Conservation (phyloP, 108 stramenopile genomes). For the Mediolabrus comicus region DNA sequence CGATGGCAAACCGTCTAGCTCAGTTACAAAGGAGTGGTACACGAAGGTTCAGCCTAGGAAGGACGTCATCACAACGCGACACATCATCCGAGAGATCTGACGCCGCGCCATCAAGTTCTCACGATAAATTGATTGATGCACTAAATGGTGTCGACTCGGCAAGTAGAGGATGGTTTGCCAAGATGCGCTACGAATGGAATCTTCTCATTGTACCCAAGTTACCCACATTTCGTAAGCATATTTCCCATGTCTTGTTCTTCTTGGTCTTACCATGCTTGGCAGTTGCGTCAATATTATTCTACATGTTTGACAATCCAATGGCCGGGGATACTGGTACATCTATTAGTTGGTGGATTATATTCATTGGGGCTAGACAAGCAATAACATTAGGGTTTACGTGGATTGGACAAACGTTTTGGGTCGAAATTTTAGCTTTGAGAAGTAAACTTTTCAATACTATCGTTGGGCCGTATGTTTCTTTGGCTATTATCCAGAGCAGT, state of each 20-base stretch:
- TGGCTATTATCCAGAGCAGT: constrained; percentile 41
- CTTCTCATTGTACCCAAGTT: constrained; percentile 35
- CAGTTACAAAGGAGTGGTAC: background rate
- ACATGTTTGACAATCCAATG: constrained; percentile 48
- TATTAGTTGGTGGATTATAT: constrained; percentile 42
- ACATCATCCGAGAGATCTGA: background rate
- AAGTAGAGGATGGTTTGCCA: constrained; percentile 59
- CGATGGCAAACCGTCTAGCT: constrained; percentile 7
- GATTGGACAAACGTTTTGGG: constrained; percentile 40
- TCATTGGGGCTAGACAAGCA: constrained; percentile 31
- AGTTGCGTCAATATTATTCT: constrained; percentile 34
- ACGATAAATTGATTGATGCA: constrained; percentile 63
- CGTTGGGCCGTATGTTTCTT: constrained; percentile 39
- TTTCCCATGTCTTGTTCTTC: constrained; percentile 27
- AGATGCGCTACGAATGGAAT: constrained; percentile 42
- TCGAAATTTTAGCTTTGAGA: constrained; percentile 43
- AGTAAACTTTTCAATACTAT: constrained; percentile 29
- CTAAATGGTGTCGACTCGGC: constrained; percentile 71
- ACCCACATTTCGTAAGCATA: constrained; percentile 1
- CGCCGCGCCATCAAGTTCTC: background rate
- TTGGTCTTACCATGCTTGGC: constrained; percentile 19
- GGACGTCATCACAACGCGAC: background rate
- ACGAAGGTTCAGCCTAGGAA: background rate
- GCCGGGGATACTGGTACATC: constrained; percentile 34
- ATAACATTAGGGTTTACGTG: constrained; percentile 28